Percentiles rank a stretch among this genome's conserved stretches.
Conservation (phyloP, 2,329 filamentous ascomycete genomes). For the Elsinoe perseae region DNA sequence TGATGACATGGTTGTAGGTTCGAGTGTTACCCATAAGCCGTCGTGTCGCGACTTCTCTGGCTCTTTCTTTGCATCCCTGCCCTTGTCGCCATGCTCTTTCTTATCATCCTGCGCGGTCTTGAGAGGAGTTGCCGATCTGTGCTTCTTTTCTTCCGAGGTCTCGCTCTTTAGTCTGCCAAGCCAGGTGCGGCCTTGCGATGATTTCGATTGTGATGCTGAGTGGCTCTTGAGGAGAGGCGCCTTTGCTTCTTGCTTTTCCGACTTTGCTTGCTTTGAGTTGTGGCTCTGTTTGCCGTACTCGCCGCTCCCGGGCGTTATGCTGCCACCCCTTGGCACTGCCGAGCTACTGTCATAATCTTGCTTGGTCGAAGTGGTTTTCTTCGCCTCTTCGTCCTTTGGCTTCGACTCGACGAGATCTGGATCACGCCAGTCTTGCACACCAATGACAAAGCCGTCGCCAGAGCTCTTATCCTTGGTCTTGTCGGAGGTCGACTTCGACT, state of each 20-base stretch:
- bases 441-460: slow-evolving; percentile 65
- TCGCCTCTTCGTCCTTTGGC: slow-evolving; percentile 18
- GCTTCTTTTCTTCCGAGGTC: background rate
- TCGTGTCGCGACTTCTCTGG: slow-evolving; percentile 44
- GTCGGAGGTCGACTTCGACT: slow-evolving; percentile 24
- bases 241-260: slow-evolving; percentile 15
- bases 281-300: slow-evolving; percentile 51
- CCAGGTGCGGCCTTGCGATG: background rate
- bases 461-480: slow-evolving; percentile 25
- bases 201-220: background rate
- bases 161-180: background rate
- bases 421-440: slow-evolving; percentile 81
- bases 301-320: slow-evolving; percentile 63
- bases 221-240: background rate
- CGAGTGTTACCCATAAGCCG: slow-evolving; percentile 93
- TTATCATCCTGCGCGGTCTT: background rate
- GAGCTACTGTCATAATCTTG: slow-evolving; percentile 26
- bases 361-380: slow-evolving; percentile 22
- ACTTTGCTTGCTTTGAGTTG: slow-evolving; percentile 19
- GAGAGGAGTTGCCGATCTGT: background rate
- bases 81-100: background rate
- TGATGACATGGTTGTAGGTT: slow-evolving; percentile 75
- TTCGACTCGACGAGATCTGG: slow-evolving; percentile 53
- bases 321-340: slow-evolving; percentile 50
- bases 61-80: slow-evolving; percentile 16